A percentile compares a stretch with the other conserved stretches of the same genome.
Conservation (phyloP, 2,329 filamentous ascomycete species). For the Emericellopsis atlantica region DNA sequence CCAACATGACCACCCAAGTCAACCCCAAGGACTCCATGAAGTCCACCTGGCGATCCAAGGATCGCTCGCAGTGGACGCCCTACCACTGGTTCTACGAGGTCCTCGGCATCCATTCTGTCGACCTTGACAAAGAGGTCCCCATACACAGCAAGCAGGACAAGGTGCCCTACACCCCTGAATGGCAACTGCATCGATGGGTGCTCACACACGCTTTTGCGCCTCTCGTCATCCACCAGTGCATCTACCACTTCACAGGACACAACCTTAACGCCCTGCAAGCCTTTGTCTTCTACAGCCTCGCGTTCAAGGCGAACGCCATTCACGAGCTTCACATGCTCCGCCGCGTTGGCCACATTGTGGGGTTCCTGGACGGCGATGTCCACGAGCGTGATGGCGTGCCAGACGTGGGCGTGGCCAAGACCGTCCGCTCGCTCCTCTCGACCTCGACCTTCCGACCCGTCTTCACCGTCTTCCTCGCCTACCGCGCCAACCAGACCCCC, state of each 20-base stretch:
- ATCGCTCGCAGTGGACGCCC: conserved; percentile 7
- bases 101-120: conserved; percentile 6
- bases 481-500: conserved; percentile 6
- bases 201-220: conserved; percentile 13
- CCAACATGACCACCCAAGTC: not conserved
- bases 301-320: conserved; percentile 16
- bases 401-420: conserved; percentile 12
- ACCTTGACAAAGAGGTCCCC: conserved; percentile 9
- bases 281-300: conserved; percentile 13
- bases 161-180: conserved; percentile 15
- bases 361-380: conserved; percentile 13
- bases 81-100: conserved; percentile 7
- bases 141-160: conserved; percentile 18
- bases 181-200: conserved; percentile 16
- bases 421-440: conserved; percentile 9
- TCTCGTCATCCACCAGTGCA: conserved; percentile 10
- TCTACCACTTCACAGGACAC: conserved; percentile 4
- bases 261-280: conserved; percentile 3
- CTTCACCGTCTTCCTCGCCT: conserved; percentile 11
- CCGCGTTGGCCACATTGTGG: conserved; percentile 15
- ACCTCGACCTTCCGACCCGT: conserved; percentile 10
- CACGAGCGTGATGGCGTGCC: conserved; percentile 21
- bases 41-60: conserved; percentile 8
- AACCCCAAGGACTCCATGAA: conserved; percentile 10
- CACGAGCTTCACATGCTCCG: conserved; percentile 15